Conservation (phyloP, 768 basidiomycete genomes). For the Gelatoporia subvermispora region DNA sequence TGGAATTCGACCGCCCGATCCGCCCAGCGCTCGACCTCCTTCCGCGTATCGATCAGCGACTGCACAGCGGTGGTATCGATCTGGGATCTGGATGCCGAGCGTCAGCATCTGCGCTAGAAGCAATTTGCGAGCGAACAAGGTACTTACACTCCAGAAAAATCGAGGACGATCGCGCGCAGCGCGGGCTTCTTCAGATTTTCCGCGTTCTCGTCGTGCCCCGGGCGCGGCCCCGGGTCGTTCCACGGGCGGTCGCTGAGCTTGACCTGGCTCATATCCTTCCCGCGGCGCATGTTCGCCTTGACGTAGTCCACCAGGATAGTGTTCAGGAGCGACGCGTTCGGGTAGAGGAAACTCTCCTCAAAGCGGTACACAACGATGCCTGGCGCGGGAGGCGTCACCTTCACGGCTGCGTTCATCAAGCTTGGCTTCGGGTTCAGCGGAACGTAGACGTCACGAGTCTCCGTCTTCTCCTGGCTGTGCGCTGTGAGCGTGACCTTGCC, state of each 20-base stretch:
- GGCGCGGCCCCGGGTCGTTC: conserved; percentile 84
- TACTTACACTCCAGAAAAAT: conserved; percentile 78
- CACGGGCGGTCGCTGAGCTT: conserved; percentile 75
- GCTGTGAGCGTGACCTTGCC: conserved; percentile 69
- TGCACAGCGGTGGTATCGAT: conserved; percentile 92
- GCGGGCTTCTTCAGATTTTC: conserved; percentile 55
- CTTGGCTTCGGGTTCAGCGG: conserved; percentile 57
- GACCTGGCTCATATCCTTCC: conserved; percentile 64
- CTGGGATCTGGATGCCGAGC: conserved; percentile 50
- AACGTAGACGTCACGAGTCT: conserved; percentile 74
- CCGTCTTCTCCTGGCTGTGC: conserved; percentile 29
- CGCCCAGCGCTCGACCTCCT: conserved; percentile 84
- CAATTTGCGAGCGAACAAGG: not conserved
- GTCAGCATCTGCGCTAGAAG: not conserved
- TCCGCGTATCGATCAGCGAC: conserved; percentile 83
- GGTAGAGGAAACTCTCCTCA: conserved; percentile 87
- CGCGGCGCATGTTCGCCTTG: conserved; percentile 69
- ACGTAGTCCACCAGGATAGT: conserved; percentile 76
- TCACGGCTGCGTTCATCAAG: conserved; percentile 63
- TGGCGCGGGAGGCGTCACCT: conserved; percentile 72
- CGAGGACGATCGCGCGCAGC: conserved; percentile 84
- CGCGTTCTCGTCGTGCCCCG: conserved; percentile 43
- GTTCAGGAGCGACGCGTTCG: conserved; percentile 69
- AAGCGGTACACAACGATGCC: conserved; percentile 90
- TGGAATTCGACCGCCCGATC: conserved; percentile 86